Evolutionary conservation across 441 rosid genomes (phyloP), one percentile per base, ranked within the genome.

Genomic region (Erysimum pusillum): DNA sequence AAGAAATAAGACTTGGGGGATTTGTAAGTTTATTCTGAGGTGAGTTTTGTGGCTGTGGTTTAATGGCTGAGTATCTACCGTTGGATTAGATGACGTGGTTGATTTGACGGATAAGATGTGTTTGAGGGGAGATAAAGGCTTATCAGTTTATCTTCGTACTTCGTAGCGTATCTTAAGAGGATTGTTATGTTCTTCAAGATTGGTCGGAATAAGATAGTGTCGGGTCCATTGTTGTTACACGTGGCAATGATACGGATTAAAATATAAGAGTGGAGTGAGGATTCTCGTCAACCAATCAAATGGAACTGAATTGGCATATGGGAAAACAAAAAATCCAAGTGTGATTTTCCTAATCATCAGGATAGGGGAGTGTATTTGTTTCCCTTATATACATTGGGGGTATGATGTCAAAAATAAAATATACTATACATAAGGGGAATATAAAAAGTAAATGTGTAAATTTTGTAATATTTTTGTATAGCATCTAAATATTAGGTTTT

Each of bases 61-160:
- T 39, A 20, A 17, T 79, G 44, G 2, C 0, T 69, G 0, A 12
- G 63, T 57, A 3, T 57, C 2, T 4, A 69, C 79, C 79, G 73
- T 79, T 79, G 17, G 69, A 56, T 79, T 0, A 18, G 8, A 74
- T 63, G 68, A 69, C 68, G 76, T 79, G 68, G 51, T 64, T n/a
- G 28, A 41, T 69, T 64, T 0, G 0, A 74, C 76, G 79, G 63
- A 36, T 64, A 63, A 41, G 76, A 69, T 74, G 14, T 0, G 56
- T 11, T 73, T 46, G 2, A 62, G 5, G 14, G 39, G 57, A 79
- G 79, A 74, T 74, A 4, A 12, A 7, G 82, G 75, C 82, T 79
- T 79, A 79, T 74, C 74, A 13, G 82, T 82, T 80, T 61, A 67
- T 79, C 81, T 58, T 66, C 38, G 62, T 0, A 77, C 81, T 58